phyloP scores from a whole-genome alignment of 2,329 filamentous ascomycete species.

The Triangularia setosa region DNA sequence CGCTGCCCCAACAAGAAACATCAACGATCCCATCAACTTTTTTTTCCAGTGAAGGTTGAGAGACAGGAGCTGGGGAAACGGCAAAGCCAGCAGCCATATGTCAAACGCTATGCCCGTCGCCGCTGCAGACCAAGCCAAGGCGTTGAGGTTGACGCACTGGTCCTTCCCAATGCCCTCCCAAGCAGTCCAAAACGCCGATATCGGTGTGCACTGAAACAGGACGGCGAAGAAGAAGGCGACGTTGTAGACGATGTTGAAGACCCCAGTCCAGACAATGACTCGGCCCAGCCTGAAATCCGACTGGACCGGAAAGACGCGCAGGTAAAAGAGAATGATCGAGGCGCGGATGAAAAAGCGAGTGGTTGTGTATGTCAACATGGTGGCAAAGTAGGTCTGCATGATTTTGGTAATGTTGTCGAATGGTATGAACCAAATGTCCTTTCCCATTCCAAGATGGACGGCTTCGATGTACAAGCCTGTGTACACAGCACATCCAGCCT shows the following conservation, averaged over 20 bases:
- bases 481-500: slow-evolving; percentile 16
- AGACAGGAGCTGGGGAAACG: slow-evolving; percentile 40
- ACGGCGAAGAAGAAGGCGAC: slow-evolving; percentile 40
- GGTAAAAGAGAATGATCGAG: slow-evolving; percentile 52
- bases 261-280: slow-evolving; percentile 41
- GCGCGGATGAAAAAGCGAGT: slow-evolving; percentile 45
- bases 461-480: slow-evolving; percentile 17
- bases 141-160: slow-evolving; percentile 46
- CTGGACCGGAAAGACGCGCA: slow-evolving; percentile 47
- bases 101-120: slow-evolving; percentile 51
- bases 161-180: slow-evolving; percentile 45
- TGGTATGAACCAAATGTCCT: slow-evolving; percentile 48
- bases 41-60: slow-evolving; percentile 45
- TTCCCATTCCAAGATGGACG: slow-evolving; percentile 41
- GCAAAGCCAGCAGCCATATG: slow-evolving; percentile 48
- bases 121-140: slow-evolving; percentile 49
- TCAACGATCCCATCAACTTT: slow-evolving; percentile 43
- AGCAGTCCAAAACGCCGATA: slow-evolving; percentile 49
- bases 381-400: slow-evolving; percentile 35
- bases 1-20: slow-evolving; percentile 46
- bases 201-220: slow-evolving; percentile 49
- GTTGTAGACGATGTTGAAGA: slow-evolving; percentile 38
- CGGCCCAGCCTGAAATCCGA: slow-evolving; percentile 32
- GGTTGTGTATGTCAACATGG: slow-evolving; percentile 43
- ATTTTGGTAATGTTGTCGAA: slow-evolving; percentile 41